Conservation (phyloP, 2,329 filamentous ascomycete species). For the Pezicula neosporulosa region DNA sequence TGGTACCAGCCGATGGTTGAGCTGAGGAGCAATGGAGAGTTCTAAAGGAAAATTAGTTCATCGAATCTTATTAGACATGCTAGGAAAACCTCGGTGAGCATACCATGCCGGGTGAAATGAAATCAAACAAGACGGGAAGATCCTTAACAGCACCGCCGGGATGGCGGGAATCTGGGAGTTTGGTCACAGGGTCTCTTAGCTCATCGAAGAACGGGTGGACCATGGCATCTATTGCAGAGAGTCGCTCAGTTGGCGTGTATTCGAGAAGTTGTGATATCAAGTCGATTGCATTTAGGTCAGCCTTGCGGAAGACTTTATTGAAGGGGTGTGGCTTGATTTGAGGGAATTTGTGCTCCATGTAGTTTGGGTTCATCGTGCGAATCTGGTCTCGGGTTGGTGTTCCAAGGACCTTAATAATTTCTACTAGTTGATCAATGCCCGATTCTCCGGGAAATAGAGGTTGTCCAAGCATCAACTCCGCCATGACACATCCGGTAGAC, state of each 20-base stretch:
- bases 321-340: constrained; percentile 99
- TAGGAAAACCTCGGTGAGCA: constrained; percentile 25
- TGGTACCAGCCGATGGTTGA: constrained; percentile 88
- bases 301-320: constrained; percentile 98
- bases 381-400: constrained; percentile 98
- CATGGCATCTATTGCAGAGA: constrained; percentile 94
- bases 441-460: constrained; percentile 97
- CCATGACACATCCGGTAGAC: constrained; percentile 99
- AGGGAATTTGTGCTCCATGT: constrained; percentile 99
- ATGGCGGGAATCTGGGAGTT: constrained; percentile 91
- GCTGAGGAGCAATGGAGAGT: constrained; percentile 86
- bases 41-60: constrained; percentile 49
- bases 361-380: constrained; percentile 99
- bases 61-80: not conserved
- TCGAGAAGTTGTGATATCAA: constrained; percentile 91
- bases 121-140: constrained; percentile 86
- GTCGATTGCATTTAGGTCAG: constrained; percentile 87
- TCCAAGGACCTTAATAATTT: constrained; percentile 98
- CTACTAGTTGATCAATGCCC: constrained; percentile 95
- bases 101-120: constrained; percentile 92
- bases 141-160: constrained; percentile 76
- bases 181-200: constrained; percentile 84
- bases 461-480: constrained; percentile 97
- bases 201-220: constrained; percentile 99
- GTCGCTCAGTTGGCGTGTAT: constrained; percentile 94